Evolutionary conservation across 768 basidiomycete species (phyloP), one percentile per base, ranked within the genome.

Genomic region (Chalciporus pseudorubinellus): DNA sequence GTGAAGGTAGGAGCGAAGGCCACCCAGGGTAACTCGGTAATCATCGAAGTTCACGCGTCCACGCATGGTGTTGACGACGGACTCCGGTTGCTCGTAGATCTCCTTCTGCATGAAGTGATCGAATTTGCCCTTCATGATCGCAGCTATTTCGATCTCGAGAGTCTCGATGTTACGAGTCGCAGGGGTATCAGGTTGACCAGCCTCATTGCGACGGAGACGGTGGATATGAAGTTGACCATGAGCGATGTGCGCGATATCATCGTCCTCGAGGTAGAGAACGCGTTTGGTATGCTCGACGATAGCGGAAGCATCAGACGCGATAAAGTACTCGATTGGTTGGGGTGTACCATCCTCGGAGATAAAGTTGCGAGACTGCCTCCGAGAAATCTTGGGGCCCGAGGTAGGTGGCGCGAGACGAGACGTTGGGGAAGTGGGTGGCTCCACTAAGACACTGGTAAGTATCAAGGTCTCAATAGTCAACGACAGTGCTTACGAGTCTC

Each of bases 91-190:
- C 68, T 98, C 92, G 77, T 93, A 98, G 62, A 98, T 98, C 72
- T 99, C 97, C 77, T 99, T 99, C 71, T 98, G 95, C 97, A 99
- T 99, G 76, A 99, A 99, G 68, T 95, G 95, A 67, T 92, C 92
- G 69, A 98, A 99, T 72, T 94, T 92, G 67, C 97, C 97, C 81
- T 99, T 99, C 97, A 98, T 98, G 76, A 99, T 98, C 59, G 95
- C 97, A n/a, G 95, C 95, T 41, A 99, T 83, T 73, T 99, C 97
- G 58, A 99, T 85, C 74, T 98, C 97, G 60, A 99, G 84, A 6
- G 94, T 97, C 76, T 98, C 97, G 71, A 99, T 98, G 58, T 83
- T 92, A 59, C 97, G 90, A 29, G 93, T 95, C 7, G 68, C 62
- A 28, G 62, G 64, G 21, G 90, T 66, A 28, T 84, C 83, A 43